Conservation (phyloP, 1,139 yeast genomes). For the Hanseniaspora uvarum region DNA sequence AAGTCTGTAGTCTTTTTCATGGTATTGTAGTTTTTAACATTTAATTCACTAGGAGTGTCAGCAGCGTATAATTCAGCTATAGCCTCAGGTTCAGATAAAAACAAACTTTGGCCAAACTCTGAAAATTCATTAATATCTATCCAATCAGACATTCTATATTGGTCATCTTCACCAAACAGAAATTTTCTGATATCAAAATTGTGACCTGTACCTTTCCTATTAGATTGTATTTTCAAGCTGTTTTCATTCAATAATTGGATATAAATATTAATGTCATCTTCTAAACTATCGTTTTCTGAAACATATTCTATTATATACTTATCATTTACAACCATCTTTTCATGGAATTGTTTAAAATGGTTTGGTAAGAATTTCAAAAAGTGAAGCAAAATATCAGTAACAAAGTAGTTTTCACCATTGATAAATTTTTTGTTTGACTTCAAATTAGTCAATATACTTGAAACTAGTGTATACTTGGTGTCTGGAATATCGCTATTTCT, state of each 20-base stretch:
- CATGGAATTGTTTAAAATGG: constrained; percentile 3
- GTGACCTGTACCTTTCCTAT: neutral
- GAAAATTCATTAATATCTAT: constrained; percentile 11
- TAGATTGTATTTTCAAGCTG: neutral
- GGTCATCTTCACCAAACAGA: constrained; percentile 4
- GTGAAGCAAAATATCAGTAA: neutral
- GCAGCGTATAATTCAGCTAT: neutral
- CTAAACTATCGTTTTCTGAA: neutral
- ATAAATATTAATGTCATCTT: neutral
- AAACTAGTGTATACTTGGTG: neutral
- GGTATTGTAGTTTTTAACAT: neutral
- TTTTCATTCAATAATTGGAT: neutral
- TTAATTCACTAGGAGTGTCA: neutral
- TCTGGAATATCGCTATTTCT: neutral
- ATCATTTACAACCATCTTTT: neutral
- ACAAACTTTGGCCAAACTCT: constrained; percentile 2
- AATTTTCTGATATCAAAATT: constrained; percentile 1
- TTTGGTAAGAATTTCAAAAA: constrained; percentile 9
- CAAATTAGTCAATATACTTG: neutral
- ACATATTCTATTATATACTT: neutral
- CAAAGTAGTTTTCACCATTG: constrained; percentile 13
- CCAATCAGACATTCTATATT: constrained; percentile 15
- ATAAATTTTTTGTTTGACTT: neutral
- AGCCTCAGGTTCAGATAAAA: neutral
- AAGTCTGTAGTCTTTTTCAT: neutral